These are phyloP conservation scores for Sugiyamaella lignohabitans DNA, from an alignment of 805 yeast genomes.

Conservation along the genomic window DNA sequence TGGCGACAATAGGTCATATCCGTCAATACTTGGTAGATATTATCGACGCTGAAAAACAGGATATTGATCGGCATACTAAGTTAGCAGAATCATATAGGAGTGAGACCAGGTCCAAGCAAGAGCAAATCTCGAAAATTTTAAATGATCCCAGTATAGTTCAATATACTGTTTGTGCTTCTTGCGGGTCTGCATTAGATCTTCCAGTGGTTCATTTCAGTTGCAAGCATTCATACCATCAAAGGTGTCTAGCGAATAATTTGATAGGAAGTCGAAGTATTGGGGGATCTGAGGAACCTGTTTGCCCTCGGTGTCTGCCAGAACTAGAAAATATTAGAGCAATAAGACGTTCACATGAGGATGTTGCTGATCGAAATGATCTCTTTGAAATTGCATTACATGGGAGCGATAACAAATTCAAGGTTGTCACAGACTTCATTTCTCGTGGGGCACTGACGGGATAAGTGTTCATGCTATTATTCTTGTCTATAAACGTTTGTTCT, in stretches of 20 bases:
- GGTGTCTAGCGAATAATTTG: constrained; percentile 46
- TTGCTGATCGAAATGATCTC: constrained; percentile 56
- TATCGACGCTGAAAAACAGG: constrained; percentile 52
- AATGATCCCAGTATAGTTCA: constrained; percentile 49
- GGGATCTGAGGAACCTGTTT: constrained; percentile 33
- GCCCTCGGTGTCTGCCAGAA: constrained; percentile 76
- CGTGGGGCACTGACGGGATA: constrained; percentile 52
- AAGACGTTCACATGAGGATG: constrained; percentile 52
- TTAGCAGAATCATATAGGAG: constrained; percentile 59
- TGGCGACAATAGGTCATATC: constrained; percentile 64
- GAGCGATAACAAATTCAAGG: constrained; percentile 59
- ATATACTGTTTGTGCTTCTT: constrained; percentile 57
- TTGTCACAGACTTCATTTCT: constrained; percentile 75
- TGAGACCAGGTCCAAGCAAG: constrained; percentile 54
- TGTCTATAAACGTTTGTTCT: no score
- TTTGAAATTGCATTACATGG: constrained; percentile 51
- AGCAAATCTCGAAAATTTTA: constrained; percentile 46
- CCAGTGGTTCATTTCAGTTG: constrained; percentile 85
- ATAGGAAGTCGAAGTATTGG: constrained; percentile 18
- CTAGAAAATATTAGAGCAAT: constrained; percentile 57
- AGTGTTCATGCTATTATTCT: no score
- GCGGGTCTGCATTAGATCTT: constrained; percentile 58
- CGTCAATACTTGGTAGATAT: constrained; percentile 60
- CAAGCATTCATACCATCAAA: constrained; percentile 76
- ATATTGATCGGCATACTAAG: constrained; percentile 60